Evolutionary conservation across 352 stramenopile genomes (phyloP).

Genomic region (Phytophthora hibernalis): DNA sequence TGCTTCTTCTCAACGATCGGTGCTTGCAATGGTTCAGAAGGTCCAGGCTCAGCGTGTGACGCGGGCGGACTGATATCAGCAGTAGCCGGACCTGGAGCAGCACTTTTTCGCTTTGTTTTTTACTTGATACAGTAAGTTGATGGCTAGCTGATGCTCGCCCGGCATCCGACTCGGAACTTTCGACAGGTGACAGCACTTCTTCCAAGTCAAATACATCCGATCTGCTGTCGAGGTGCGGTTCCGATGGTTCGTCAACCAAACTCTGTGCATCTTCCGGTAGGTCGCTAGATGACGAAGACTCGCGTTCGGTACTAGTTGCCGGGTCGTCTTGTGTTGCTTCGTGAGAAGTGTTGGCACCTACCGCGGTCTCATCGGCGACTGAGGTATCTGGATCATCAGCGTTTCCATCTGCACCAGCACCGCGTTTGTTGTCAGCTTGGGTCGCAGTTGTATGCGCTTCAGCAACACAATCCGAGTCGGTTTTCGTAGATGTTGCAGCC

Average conservation of each 20-base stretch:
- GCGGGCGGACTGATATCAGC: not conserved
- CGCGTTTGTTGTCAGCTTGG: not conserved
- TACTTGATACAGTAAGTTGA: conserved; percentile 11
- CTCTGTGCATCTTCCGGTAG: conserved; percentile 9
- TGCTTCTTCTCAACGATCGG: conserved; percentile 41
- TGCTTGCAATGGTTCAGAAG: conserved; percentile 2
- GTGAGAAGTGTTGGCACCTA: not conserved
- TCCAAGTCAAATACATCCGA: conserved; percentile 11
- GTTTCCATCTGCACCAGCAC: not conserved
- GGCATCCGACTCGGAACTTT: conserved; percentile 36
- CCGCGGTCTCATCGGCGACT: not conserved
- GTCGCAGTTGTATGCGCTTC: not conserved
- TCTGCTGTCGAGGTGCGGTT: conserved; percentile 1
- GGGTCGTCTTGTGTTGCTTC: not conserved
- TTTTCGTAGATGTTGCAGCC: not conserved
- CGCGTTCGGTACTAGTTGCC: conserved; percentile 16
- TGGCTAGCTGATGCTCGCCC: conserved; percentile 17
- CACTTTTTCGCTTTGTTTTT: conserved; percentile 33
- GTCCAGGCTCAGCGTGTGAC: conserved; percentile 1
- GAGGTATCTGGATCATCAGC: not conserved
- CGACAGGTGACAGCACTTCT: conserved; percentile 13
- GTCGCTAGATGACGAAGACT: conserved; percentile 24
- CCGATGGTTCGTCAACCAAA: conserved; percentile 1
- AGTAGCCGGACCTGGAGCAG: not conserved
- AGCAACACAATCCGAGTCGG: not conserved